Conservation (phyloP, 2,329 filamentous ascomycete species). For the Diaporthe batatas region DNA sequence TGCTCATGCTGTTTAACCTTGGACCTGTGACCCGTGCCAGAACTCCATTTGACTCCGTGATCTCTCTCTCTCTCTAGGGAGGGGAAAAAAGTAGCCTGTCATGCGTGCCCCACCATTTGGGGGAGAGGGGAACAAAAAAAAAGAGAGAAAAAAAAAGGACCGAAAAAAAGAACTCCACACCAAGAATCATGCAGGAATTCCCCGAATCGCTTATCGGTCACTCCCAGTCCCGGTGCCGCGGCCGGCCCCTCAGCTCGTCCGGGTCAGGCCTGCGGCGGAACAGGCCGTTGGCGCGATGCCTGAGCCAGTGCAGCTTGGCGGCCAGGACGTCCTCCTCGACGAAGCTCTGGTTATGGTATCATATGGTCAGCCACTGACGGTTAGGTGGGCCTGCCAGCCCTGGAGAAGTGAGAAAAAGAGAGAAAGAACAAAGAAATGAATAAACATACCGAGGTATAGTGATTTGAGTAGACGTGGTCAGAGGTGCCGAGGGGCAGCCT, state of each 20-base stretch:
- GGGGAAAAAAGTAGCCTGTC: not conserved
- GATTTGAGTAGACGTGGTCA: constrained; percentile 34
- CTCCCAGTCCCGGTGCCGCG: constrained; percentile 36
- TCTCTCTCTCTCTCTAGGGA: not conserved
- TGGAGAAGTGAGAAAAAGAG: not conserved
- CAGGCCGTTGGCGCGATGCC: constrained; percentile 35
- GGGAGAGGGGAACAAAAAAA: not conserved
- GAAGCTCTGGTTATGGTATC: constrained; percentile 2
- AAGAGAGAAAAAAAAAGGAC: not conserved
- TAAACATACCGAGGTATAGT: constrained; percentile 39
- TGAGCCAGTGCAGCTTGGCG: constrained; percentile 37
- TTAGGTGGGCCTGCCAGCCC: too few relatives aligned
- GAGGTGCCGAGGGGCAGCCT: constrained; percentile 28
- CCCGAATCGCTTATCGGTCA: not conserved
- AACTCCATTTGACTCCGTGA: not conserved
- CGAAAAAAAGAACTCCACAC: not conserved
- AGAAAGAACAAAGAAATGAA: not conserved
- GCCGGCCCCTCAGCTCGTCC: constrained; percentile 33
- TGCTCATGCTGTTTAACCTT: not conserved
- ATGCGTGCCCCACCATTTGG: not conserved
- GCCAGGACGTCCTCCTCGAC: constrained; percentile 28
- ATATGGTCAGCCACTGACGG: too few relatives aligned
- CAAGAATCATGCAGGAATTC: not conserved
- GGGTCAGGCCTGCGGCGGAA: constrained; percentile 32
- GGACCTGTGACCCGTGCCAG: not conserved